Evolutionary conservation across 192 early-diverging fungal species (phyloP), one percentile per base, ranked within the genome.

Genomic region (Umbelopsis vinacea): DNA sequence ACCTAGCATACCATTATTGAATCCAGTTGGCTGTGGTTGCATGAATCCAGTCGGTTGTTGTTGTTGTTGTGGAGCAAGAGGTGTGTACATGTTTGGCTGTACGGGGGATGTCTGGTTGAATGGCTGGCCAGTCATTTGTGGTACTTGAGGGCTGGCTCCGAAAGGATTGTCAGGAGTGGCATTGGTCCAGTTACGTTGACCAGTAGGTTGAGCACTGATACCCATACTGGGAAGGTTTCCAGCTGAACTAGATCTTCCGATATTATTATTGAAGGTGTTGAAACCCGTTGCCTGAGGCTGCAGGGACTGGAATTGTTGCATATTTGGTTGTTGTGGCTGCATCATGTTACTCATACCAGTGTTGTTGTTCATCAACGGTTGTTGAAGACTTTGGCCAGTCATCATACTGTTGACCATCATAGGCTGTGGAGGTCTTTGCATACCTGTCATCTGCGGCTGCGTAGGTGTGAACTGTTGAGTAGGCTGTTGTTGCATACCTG

Each of bases 81-180:
- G 47, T 15, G 40, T 10, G 29, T 35, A 35, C 55, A 60, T 60
- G 12, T 60, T 26, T 35, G 37, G 57, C 26, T 29, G 29, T 29
- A 71, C 17, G 9, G 29, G 69, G 21, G 47, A n/a, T 38, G 66
- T 48, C 40, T 55, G 73, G 15, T 66, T 50, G 3, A 52, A 47
- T 2, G 46, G 29, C 33, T 53, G 57, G 11, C 60, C 55, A 2
- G 60, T 63, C 26, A 66, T 38, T 50, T 60, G 46, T 50, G 69
- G 46, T 24, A 24, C 7, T 46, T 43, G 37, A 29, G 40, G 54
- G 38, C 46, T 22, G 33, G 26, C 52, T 8, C 77, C 77, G 40
- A 79, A 79, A 66, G 77, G 77, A 68, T 79, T 79, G 45, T 74
- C 77, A 52, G 77, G 77, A 76, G 70, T 77, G 35, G 76, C 76